These are phyloP conservation scores for Acarospora socialis DNA, from an alignment of 2,329 filamentous ascomycete species.

Conservation along the genomic window DNA sequence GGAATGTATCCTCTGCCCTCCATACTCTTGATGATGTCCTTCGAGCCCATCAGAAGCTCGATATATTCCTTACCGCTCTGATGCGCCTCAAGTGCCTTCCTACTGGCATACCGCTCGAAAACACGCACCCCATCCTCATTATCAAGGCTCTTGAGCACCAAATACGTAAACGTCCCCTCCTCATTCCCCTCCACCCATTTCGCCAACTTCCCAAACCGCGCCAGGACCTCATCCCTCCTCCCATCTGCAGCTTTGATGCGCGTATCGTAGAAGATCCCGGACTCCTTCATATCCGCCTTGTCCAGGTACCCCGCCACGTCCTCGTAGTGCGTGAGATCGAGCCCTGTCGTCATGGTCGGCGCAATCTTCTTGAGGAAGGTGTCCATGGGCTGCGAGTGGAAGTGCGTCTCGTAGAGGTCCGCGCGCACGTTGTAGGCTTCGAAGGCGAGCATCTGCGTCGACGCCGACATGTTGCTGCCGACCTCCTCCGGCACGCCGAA, in stretches of 20 bases:
- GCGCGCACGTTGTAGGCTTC: conserved; percentile 22
- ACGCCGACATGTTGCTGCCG: conserved; percentile 19
- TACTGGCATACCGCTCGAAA: too few species aligned
- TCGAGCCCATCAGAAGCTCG: too few species aligned
- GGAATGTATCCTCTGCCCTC: too few species aligned
- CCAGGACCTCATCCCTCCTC: conserved; percentile 9
- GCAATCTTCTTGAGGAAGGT: conserved; percentile 19
- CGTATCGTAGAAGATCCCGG: conserved; percentile 21
- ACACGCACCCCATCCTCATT: too few species aligned
- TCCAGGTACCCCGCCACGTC: conserved; percentile 21
- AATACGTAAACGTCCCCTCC: conserved; percentile 4
- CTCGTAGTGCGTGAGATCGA: conserved; percentile 23
- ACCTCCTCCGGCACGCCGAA: conserved; percentile 28
- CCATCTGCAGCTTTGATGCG: conserved; percentile 14
- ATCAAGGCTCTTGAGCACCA: too few species aligned
- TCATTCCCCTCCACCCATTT: conserved; percentile 4
- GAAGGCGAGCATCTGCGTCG: conserved; percentile 24
- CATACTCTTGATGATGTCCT: too few species aligned
- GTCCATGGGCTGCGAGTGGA: conserved; percentile 20
- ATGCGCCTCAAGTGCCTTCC: too few species aligned
- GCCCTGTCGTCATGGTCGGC: conserved; percentile 20
- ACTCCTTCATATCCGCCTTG: conserved; percentile 13
- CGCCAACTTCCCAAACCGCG: conserved; percentile 11
- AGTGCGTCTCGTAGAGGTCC: conserved; percentile 22
- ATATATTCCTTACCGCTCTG: too few species aligned